Evolutionary conservation across 202 grass and related monocot genomes (phyloP), one percentile per base, ranked within the genome.

Genomic region (Saccharum hybrid): DNA sequence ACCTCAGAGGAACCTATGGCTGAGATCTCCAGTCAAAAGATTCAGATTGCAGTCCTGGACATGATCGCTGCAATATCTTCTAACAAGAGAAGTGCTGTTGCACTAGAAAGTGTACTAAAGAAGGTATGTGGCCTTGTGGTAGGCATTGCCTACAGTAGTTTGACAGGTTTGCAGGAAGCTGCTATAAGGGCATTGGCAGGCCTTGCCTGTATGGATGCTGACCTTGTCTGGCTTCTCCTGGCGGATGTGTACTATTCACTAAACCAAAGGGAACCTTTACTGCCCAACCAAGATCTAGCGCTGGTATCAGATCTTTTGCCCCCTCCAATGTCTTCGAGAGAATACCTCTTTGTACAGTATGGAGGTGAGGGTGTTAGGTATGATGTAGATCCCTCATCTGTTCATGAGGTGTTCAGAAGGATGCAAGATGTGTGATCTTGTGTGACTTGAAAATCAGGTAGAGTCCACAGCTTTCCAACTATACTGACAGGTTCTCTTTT

Each of bases 141-240:
- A 23, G 93, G 96, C 38, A 88, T 95, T 88, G 96, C 91, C 73
- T 98, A 91, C 81, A 85, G 84, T 77, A 84, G 87, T 74, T 87
- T 77, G 63, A 78, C 78, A 49, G 74, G 90, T 78, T 77, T 98
- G 67, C 78, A 86, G 80, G 92, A 94, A 82, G 90, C 85, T 85
- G 81, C 92, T 64, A 10, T 95, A 68, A 93, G 80, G 77, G 83
- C 96, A 75, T 89, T 98, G 83, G 21, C 64, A 38, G 92, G 90
- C 39, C 86, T 98, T 62, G 88, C 91, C 38, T 70, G 56, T 67
- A 98, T 96, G 7, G 93, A 98, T 90, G 64, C 89, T 38, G 96
- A 98, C 42, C 93, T 98, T 9, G 85, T 95, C 64, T 98, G 96
- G 96, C 91, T 98, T 86, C 90, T 98, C 48, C 86, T 98, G 54